Conservation (phyloP, 164 flowering plant species). For the Paratinospora sagittata region DNA sequence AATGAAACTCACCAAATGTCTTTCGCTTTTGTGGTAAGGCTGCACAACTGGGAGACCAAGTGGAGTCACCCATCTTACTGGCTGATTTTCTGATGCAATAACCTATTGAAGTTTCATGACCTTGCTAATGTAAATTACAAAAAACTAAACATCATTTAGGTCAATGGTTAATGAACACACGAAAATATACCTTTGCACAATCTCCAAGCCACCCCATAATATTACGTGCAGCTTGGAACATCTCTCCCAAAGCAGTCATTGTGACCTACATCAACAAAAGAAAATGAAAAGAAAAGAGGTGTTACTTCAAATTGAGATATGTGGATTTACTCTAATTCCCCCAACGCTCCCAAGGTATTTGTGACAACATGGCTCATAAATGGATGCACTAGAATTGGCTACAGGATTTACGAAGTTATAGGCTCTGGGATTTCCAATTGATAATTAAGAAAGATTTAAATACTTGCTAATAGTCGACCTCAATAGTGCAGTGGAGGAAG, state of each 20-base stretch:
- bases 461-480: no score
- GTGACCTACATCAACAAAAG: constrained; percentile 49
- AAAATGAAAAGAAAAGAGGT: neutral
- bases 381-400: no score
- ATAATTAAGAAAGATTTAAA: no score
- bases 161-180: neutral
- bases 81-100: constrained; percentile 76
- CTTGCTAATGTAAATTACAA: neutral
- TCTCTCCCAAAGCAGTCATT: constrained; percentile 77
- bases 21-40: constrained; percentile 66
- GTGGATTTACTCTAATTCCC: no score
- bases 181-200: constrained; percentile 71
- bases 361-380: no score
- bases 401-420: no score
- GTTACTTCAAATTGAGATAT: no score
- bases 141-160: neutral
- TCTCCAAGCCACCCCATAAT: constrained; percentile 95
- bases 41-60: constrained; percentile 97
- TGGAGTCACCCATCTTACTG: constrained; percentile 93
- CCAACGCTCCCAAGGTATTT: no score
- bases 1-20: constrained; percentile 61
- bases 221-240: constrained; percentile 81
- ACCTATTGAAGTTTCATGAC: constrained; percentile 38
- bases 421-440: no score
- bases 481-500: no score